Base-by-base conservation (phyloP, 1,284 basidiomycete genomes). In the Naganishia liquefaciens region DNA sequence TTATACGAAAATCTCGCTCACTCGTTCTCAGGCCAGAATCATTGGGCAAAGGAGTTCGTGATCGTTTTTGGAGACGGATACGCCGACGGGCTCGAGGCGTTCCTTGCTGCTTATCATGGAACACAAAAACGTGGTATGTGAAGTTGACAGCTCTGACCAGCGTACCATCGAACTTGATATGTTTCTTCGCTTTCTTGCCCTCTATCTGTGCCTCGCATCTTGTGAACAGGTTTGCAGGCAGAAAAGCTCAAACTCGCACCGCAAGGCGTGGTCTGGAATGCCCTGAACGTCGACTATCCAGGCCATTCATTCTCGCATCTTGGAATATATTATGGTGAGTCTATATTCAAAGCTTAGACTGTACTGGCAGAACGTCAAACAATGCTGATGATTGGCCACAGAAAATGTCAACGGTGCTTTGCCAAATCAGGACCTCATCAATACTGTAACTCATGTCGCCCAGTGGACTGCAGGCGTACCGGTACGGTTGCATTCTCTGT, bases 261-360 rank as follows among this genome's bases (percentile, higher is more conserved):
- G 2, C 89, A 89, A 4, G 81, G 81, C 1, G 88, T 92, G 4
- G 89, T 97, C 50, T 99, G 96, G 96, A 95, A 91, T 2, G 93
- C 91, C 6, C 80, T 99, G 42, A 90, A 90, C 70, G 85, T 99
- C 64, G 96, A 99, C 77, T 99, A 97, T 75, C 92, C 94, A 1
- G 89, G 91, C 1, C 95, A 99, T 77, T 97, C 93, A 0, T 97
- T 98, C 79, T 92, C 89, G 13, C 90, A 95, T 73, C 81, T 99
- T 2, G 92, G 92, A 3, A 80, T 98, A 13, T 95, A 91, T 79
- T 91, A 90, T 77, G 92, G 92, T 91, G 28, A 61, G 87, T 74
- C 25, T 44, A 10, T 33, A 25, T 33, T 49, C 27, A 28, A n/a
- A 19, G 23, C 5, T 17, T n/a, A 23, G 27, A 3, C 33, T 37